These are phyloP conservation scores for Trichoderma breve DNA, from an alignment of 2,329 filamentous ascomycete species.

Conservation along the genomic window DNA sequence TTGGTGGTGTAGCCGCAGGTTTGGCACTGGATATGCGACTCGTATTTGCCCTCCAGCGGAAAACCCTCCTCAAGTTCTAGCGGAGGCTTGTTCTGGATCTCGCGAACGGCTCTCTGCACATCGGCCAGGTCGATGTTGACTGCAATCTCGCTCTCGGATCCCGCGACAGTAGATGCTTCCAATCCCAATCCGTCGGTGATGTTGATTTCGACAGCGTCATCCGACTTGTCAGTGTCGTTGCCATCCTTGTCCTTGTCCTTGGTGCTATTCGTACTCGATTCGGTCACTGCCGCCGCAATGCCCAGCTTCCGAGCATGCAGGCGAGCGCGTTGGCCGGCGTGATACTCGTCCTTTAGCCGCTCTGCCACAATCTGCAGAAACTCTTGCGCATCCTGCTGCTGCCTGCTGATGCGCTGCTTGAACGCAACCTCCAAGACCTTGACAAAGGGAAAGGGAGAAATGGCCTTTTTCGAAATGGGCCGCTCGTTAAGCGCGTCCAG, in stretches of 20 bases:
- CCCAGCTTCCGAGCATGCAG: conserved; percentile 47
- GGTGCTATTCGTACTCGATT: background rate
- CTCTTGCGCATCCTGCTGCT: conserved; percentile 97
- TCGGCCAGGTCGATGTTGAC: conserved; percentile 5
- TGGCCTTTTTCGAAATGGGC: conserved; percentile 89
- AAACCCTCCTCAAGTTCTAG: conserved; percentile 67
- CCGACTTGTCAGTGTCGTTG: conserved; percentile 6
- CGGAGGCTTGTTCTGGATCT: conserved; percentile 27
- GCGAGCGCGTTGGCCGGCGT: conserved; percentile 75
- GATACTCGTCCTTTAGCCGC: conserved; percentile 88
- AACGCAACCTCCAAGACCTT: conserved; percentile 81
- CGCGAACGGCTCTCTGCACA: conserved; percentile 22
- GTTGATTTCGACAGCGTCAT: background rate
- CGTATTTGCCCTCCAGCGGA: conserved; percentile 85
- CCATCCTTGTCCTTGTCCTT: background rate
- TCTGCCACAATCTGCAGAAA: conserved; percentile 94
- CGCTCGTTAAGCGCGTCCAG: conserved; percentile 90
- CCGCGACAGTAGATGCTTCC: conserved; percentile 8
- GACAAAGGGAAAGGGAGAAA: conserved; percentile 83
- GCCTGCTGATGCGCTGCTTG: conserved; percentile 82
- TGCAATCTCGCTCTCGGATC: conserved; percentile 10
- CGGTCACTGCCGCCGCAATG: conserved; percentile 20
- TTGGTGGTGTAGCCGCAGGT: conserved; percentile 88
- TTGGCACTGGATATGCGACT: conserved; percentile 93
- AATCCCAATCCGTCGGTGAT: conserved; percentile 19